Base-by-base conservation (phyloP, 1,139 yeast species). In the Candida sojae region DNA sequence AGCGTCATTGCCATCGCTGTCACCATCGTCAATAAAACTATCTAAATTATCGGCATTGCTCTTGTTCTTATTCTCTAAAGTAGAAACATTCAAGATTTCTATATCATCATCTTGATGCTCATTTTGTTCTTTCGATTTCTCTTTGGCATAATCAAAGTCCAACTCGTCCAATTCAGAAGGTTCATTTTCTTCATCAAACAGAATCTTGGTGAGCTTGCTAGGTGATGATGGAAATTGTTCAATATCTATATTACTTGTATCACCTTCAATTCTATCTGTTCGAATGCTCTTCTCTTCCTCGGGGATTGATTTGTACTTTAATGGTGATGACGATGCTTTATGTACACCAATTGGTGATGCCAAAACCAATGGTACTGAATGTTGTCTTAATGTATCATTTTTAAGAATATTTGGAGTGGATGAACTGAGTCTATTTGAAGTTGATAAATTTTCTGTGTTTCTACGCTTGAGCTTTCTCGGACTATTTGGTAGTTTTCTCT, bases 271-370 rank as follows among this genome's bases (percentile, higher is more conserved):
- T 28, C 13, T 35, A 12, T 51, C 53, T 5, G 51, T 48, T 21
- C 42, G 41, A 11, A 47, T 44, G 36, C 46, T 45, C 41, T 36
- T 47, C 21, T 50, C 48, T 8, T 36, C 43, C 40, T 45, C 45
- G 11, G 31, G 11, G 2, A 31, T 28, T 12, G 41, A 21, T 9
- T 30, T 17, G 6, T 28, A 28, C 13, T 31, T 44, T 21, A 28
- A 25, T 26, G 46, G 32, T 48, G 57, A 13, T 46, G 56, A 39
- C 44, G 52, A 43, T 45, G 52, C 33, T 48, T 13, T 17, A 11
- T 48, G 8, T 10, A 6, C 30, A 48, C 48, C 47, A 42, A 41
- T 32, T 1, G 58, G 54, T 4, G 61, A 56, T 9, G 56, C 55
- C 29, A 51, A 43, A 5, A 53, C 45, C 44, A 53, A 38, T 2